Conservation (phyloP, 139 green algal species). For the Choricystis sp. region DNA sequence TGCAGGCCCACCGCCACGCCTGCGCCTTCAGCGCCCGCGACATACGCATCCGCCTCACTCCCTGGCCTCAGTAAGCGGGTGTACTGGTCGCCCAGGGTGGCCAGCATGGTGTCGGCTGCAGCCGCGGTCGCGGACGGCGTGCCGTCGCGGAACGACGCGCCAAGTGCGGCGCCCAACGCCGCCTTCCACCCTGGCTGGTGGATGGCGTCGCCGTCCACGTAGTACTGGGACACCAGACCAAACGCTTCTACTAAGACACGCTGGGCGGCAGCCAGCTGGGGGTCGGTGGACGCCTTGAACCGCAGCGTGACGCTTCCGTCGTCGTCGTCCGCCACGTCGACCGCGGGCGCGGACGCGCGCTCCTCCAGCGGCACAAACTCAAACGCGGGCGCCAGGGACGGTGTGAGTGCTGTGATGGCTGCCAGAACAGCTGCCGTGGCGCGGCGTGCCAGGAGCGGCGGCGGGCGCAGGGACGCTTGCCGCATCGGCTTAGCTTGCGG, state of each 20-base stretch:
- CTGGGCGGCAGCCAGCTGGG: background rate
- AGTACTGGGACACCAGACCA: background rate
- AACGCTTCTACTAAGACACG: background rate
- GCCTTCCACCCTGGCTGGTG: background rate
- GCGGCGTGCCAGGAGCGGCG: too few species aligned
- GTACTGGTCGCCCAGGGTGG: background rate
- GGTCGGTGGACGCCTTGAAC: background rate
- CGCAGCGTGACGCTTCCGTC: background rate
- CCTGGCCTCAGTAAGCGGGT: background rate
- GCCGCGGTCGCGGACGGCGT: too few species aligned
- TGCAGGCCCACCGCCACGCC: background rate
- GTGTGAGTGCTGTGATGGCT: background rate
- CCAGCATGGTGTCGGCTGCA: background rate
- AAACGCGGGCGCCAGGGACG: background rate
- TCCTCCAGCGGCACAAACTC: background rate
- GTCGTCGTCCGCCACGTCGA: background rate
- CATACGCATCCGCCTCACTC: background rate
- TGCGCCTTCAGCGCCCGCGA: too few species aligned
- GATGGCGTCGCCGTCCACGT: background rate
- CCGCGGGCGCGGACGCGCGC: too few species aligned
- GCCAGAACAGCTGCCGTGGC: background rate
- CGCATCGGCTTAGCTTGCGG: too few species aligned
- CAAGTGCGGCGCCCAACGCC: background rate
- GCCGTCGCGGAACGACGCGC: background rate
- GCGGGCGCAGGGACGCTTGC: too few species aligned